These are phyloP conservation scores for Pythium phragmiticola DNA, from an alignment of 352 stramenopile genomes.

Conservation along the genomic window DNA sequence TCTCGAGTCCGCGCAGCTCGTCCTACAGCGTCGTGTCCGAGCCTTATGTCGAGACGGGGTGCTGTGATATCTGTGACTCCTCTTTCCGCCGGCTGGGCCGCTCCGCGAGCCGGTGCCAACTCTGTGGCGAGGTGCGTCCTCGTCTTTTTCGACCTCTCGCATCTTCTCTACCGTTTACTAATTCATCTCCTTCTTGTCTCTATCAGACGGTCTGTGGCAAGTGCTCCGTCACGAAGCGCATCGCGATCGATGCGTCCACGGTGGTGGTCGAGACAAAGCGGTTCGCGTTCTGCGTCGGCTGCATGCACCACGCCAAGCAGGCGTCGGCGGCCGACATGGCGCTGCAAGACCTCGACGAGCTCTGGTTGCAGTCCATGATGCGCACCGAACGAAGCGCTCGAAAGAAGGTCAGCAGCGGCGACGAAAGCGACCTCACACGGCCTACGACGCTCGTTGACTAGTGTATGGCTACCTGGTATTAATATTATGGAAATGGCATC, in stretches of 20 bases:
- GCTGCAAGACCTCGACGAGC: constrained; percentile 1
- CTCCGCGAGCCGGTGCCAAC: constrained; percentile 7
- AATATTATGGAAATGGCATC: too few species aligned
- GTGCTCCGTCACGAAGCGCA: constrained; percentile 11
- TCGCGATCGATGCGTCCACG: constrained; percentile 15
- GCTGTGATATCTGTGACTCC: constrained; percentile 15
- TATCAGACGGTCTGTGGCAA: constrained; percentile 18
- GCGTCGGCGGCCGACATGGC: constrained; percentile 2
- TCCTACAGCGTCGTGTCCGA: constrained; percentile 2
- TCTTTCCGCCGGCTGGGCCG: not conserved
- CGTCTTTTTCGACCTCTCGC: not conserved
- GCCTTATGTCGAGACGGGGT: not conserved
- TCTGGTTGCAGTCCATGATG: not conserved
- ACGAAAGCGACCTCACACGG: constrained; percentile 1
- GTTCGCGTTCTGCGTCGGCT: constrained; percentile 20
- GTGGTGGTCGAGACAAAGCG: not conserved
- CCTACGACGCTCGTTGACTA: constrained; percentile 1
- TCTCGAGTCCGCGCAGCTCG: not conserved
- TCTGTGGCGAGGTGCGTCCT: constrained; percentile 10
- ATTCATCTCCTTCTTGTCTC: too few species aligned
- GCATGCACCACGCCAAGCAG: constrained; percentile 14
- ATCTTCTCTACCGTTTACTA: not conserved
- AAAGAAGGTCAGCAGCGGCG: not conserved
- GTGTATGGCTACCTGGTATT: too few species aligned
- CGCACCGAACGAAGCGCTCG: not conserved